Conservation (phyloP, 78 protist genomes). For the Speleostelium caveatum region DNA sequence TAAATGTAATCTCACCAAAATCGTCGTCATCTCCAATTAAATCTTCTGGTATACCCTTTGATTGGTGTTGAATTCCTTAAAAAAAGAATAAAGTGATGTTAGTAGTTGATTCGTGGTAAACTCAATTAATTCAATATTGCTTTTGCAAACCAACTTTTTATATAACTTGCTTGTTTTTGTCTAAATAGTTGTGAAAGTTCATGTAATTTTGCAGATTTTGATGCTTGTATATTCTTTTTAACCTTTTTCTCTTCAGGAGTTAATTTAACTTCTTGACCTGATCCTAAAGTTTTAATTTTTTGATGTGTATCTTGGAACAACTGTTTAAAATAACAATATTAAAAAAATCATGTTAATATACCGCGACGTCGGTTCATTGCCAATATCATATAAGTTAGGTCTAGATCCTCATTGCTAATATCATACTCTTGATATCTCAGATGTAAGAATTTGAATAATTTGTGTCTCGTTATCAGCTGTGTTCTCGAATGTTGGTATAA, state of each 20-base stretch:
- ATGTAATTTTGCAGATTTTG: constrained; percentile 44
- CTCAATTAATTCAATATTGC: too few species aligned
- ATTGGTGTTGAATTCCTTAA: too few species aligned
- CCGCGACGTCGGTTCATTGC: background rate
- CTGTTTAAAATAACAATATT: background rate
- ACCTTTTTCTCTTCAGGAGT: constrained; percentile 39
- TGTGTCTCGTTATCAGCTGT: constrained; percentile 18
- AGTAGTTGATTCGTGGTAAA: too few species aligned
- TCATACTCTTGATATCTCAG: constrained; percentile 50
- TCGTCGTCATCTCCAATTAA: constrained; percentile 9
- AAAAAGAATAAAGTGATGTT: too few species aligned
- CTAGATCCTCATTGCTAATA: too few species aligned
- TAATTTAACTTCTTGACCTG: background rate
- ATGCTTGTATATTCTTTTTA: constrained; percentile 65
- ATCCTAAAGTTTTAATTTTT: constrained; percentile 33
- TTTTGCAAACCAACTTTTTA: too few species aligned
- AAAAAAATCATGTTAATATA: background rate
- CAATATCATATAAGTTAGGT: background rate
- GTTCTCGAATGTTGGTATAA: constrained; percentile 26
- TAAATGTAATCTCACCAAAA: background rate
- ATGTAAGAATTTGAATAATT: constrained; percentile 33
- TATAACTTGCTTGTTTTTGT: constrained; percentile 57
- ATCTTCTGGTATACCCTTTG: too few species aligned
- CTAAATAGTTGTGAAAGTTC: constrained; percentile 24
- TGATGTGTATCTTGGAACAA: constrained; percentile 46